These are phyloP conservation scores for Cynara cardunculus DNA, from an alignment of 129 eudicot species.

Conservation along the genomic window DNA sequence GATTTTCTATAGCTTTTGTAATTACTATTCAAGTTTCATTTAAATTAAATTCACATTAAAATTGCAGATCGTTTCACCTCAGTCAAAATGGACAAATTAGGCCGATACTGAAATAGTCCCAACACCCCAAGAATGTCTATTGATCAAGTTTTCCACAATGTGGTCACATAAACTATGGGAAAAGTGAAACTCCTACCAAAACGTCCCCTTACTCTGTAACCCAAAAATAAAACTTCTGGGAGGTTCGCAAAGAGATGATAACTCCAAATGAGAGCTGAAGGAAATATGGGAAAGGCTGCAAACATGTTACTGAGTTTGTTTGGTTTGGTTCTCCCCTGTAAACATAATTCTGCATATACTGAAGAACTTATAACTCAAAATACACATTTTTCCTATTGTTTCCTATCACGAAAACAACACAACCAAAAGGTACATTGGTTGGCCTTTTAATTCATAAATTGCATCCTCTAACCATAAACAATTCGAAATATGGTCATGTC, in stretches of 20 bases:
- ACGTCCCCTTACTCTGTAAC: too few relatives aligned
- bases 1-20: neutral
- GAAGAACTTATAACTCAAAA: neutral
- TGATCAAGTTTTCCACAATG: neutral
- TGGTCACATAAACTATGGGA: neutral
- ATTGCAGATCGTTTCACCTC: neutral
- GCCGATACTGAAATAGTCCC: neutral
- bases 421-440: neutral
- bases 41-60: neutral
- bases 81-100: neutral
- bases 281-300: too few relatives aligned
- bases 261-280: too few relatives aligned
- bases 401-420: neutral
- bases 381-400: neutral
- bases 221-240: too few relatives aligned
- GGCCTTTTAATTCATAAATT: neutral
- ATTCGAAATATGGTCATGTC: too few relatives aligned
- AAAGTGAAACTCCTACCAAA: neutral
- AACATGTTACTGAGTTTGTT: too few relatives aligned
- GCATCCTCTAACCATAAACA: neutral
- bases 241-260: too few relatives aligned
- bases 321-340: neutral
- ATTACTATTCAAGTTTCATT: neutral
- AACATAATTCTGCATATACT: neutral
- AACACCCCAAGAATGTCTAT: neutral